Conservation (phyloP, 2,329 filamentous ascomycete genomes). For the Colletotrichum acutatum region DNA sequence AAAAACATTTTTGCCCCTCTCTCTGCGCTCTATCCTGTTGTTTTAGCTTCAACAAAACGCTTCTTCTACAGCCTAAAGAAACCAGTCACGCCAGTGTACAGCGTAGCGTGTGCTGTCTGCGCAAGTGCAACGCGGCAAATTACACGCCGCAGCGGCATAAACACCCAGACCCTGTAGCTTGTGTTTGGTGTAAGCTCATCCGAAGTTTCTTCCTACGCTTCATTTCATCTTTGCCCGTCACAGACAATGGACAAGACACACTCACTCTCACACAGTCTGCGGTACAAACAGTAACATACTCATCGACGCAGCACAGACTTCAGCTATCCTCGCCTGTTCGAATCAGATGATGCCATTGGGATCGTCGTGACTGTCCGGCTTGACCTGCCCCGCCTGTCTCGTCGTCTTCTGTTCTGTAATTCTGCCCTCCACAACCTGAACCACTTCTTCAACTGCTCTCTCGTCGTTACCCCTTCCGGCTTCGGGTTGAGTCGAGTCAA, state of each 20-base stretch:
- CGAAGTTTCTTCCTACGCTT: background rate
- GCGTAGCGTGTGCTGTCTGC: background rate
- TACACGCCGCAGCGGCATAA: conserved; percentile 9
- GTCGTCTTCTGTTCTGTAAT: background rate
- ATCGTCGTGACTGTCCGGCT: conserved; percentile 17
- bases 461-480: conserved; percentile 10
- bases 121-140: conserved; percentile 16
- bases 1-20: background rate
- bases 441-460: background rate
- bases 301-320: conserved; percentile 12
- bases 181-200: background rate
- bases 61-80: background rate
- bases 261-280: background rate
- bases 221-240: background rate
- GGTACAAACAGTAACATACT: background rate
- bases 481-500: conserved; percentile 1
- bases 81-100: background rate
- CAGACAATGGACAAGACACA: background rate
- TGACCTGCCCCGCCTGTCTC: background rate
- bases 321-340: conserved; percentile 16
- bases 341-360: conserved; percentile 17
- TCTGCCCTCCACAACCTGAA: background rate
- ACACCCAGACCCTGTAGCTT: background rate
- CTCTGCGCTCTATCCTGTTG: background rate
- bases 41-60: background rate